Base-by-base conservation (phyloP, 805 yeast species). In the Kodamaea leandrae region DNA sequence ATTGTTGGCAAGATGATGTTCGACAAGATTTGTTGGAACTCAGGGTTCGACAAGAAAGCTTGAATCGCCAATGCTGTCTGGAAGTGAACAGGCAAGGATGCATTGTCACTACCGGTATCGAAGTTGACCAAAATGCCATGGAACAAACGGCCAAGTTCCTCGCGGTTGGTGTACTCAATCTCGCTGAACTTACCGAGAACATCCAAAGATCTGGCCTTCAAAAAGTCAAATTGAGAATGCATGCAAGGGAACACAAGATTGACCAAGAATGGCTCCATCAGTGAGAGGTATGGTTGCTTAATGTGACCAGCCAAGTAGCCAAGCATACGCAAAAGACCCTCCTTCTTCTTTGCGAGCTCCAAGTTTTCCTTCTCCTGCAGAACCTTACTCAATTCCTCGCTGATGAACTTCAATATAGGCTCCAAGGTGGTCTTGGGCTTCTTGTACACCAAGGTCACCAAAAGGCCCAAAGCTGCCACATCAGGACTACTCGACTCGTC, bases 61-160 rank as follows among this genome's bases (percentile, higher is more conserved):
- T 90, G 96, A 38, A 91, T 68, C 0, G 96, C 93, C 42, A 88
- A 65, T 0, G 96, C 87, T 13, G 91, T 89, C 54, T 87, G 86
- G 36, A 91, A 74, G 57, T 82, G 84, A 3, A 88, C 86, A 0
- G 96, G 96, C 39, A 79, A 61, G 42, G 84, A 66, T 24, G 49
- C 33, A 7, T 49, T 51, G 14, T 54, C 52, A 18, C 45, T 45
- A 4, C 47, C 29, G 9, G 55, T 27, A 33, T 49, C 49, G 43
- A 69, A 69, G 32, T 60, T 59, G 2, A 49, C 47, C 20, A 67
- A 49, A 15, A 70, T 61, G 3, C 68, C 67, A 28, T 64, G 63
- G 47, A 61, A 66, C 16, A 68, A 45, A 4, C 51, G 34, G 6
- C 58, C 45, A 14, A 57, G 38, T 19, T 54, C 53, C 10, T 53